Percentiles rank a stretch among this genome's conserved stretches.
phyloP scores from a whole-genome alignment of 352 stramenopile genomes.

The Blastocystis sp. region DNA sequence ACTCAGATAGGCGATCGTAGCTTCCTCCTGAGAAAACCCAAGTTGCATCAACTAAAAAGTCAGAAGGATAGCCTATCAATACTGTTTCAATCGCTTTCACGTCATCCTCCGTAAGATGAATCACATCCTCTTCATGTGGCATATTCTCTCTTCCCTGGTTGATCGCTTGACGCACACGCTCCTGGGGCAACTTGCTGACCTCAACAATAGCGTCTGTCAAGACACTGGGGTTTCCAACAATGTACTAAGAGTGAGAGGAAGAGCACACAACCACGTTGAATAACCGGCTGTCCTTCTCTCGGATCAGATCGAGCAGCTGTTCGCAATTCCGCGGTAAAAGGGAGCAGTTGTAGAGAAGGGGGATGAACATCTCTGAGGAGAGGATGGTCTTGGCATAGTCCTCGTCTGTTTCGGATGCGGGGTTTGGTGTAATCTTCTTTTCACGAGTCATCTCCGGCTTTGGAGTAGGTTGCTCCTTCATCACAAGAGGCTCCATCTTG shows the following conservation, averaged over 20 bases:
- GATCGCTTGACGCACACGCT: background rate
- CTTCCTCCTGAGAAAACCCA: constrained; percentile 77
- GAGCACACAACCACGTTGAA: background rate
- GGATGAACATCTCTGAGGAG: background rate
- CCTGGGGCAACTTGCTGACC: background rate
- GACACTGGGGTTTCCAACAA: background rate
- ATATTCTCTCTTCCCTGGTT: no score
- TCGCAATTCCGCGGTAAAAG: background rate
- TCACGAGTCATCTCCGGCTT: background rate
- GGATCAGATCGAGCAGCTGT: background rate
- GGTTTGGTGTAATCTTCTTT: background rate
- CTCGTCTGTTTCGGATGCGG: background rate
- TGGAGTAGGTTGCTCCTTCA: background rate
- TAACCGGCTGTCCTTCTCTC: background rate
- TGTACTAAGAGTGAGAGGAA: background rate
- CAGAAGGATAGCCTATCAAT: constrained; percentile 16
- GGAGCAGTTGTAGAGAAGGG: background rate
- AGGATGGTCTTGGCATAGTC: background rate
- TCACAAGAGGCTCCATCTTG: no score
- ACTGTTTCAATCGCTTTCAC: constrained; percentile 65
- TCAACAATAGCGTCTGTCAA: background rate
- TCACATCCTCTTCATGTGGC: constrained; percentile 50
- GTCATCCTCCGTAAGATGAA: constrained; percentile 72
- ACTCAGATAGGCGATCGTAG: constrained; percentile 88
- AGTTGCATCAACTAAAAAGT: constrained; percentile 66